These are phyloP conservation scores for Spathaspora gorwiae DNA, from an alignment of 805 yeast genomes.

Conservation along the genomic window DNA sequence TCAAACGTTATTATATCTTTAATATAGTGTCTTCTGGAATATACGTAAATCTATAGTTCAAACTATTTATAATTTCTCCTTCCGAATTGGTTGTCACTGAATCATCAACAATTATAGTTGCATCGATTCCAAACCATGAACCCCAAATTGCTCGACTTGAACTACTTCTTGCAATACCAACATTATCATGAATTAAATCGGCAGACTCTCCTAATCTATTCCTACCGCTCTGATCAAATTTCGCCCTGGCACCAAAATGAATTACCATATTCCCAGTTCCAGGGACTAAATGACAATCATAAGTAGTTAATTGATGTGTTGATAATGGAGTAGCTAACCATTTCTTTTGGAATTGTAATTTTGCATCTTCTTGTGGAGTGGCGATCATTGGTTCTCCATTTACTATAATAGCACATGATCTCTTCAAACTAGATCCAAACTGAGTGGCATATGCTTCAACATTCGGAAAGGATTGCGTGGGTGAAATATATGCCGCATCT, in stretches of 20 bases:
- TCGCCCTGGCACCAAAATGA: constrained; percentile 54
- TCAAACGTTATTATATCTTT: constrained; percentile 4
- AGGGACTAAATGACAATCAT: constrained; percentile 65
- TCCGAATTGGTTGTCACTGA: constrained; percentile 28
- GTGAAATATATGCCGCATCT: constrained; percentile 30
- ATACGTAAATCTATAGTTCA: constrained; percentile 64
- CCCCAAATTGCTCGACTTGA: constrained; percentile 57
- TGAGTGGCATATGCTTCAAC: constrained; percentile 41
- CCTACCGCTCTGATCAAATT: constrained; percentile 73
- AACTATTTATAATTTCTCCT: constrained; percentile 49
- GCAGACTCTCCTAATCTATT: constrained; percentile 64
- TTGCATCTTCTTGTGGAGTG: constrained; percentile 21
- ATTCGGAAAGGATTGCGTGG: constrained; percentile 20
- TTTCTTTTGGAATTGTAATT: constrained; percentile 49
- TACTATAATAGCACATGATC: constrained; percentile 49
- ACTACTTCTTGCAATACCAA: constrained; percentile 1
- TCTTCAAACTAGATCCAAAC: constrained; percentile 49
- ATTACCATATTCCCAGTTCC: constrained; percentile 55
- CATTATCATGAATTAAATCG: constrained; percentile 34
- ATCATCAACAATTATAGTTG: constrained; percentile 59
- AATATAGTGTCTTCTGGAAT: constrained; percentile 51
- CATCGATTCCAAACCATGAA: constrained; percentile 63
- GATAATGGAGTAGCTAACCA: constrained; percentile 58
- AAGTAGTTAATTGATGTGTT: constrained; percentile 58
- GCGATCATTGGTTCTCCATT: constrained; percentile 53